phyloP scores from a whole-genome alignment of 345 rosid species.

The Balakata baccata region DNA sequence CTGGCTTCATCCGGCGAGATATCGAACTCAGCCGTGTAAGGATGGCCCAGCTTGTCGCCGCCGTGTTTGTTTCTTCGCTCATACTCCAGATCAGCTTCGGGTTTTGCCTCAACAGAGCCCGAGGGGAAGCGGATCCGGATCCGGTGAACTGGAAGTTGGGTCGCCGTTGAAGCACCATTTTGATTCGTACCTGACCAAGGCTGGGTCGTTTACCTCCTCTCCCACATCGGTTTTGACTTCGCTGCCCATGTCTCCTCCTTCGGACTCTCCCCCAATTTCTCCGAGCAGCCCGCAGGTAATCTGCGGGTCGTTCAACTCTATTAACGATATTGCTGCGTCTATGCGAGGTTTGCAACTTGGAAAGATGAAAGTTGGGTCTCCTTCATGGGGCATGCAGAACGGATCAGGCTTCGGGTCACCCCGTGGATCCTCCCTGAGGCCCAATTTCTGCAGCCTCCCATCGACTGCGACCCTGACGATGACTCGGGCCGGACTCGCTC shows the following conservation, averaged over 20 bases:
- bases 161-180: constrained; percentile 8
- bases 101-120: constrained; percentile 19
- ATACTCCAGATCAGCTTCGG: constrained; percentile 75
- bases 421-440: constrained; percentile 32
- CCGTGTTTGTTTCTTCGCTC: constrained; percentile 81
- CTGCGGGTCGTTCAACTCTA: constrained; percentile 20
- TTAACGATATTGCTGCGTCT: constrained; percentile 35
- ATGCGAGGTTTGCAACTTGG: constrained; percentile 46
- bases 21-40: constrained; percentile 82
- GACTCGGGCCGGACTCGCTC: constrained; percentile 18
- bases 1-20: constrained; percentile 84
- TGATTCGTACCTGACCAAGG: constrained; percentile 10
- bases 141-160: constrained; percentile 14
- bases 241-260: constrained; percentile 43
- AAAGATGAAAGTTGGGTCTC: constrained; percentile 21
- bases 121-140: neutral
- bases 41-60: constrained; percentile 66
- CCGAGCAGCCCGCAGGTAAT: constrained; percentile 27
- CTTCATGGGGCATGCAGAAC: constrained; percentile 36
- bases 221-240: constrained; percentile 49
- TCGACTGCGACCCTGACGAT: constrained; percentile 29
- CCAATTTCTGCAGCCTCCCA: constrained; percentile 31
- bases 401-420: constrained; percentile 38
- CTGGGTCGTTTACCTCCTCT: constrained; percentile 30
- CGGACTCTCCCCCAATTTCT: constrained; percentile 58